Conservation (phyloP, 768 basidiomycete genomes). For the Gloeostereum incarnatum region DNA sequence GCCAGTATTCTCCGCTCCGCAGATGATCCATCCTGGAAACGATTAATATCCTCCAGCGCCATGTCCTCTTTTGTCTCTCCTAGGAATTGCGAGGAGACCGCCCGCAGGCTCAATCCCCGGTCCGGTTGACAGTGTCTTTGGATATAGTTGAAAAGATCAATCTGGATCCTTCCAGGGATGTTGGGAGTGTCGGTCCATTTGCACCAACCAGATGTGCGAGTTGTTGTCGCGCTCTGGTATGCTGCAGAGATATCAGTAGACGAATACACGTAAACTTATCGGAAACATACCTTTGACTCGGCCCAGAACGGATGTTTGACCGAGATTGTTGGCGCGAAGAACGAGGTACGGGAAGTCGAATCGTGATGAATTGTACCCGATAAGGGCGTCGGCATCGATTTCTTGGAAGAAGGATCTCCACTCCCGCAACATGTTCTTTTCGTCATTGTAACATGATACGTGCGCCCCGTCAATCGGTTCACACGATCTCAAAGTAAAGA, state of each 20-base stretch:
- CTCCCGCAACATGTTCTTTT: conserved; percentile 60
- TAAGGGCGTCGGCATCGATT: conserved; percentile 92
- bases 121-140: conserved; percentile 97
- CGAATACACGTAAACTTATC: too few species aligned
- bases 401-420: conserved; percentile 88
- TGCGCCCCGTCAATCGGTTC: conserved; percentile 97
- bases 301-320: conserved; percentile 55
- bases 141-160: conserved; percentile 96
- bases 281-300: conserved; percentile 67
- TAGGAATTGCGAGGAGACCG: conserved; percentile 95
- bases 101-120: conserved; percentile 93
- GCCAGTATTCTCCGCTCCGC: conserved; percentile 89
- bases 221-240: conserved; percentile 70
- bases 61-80: conserved; percentile 99
- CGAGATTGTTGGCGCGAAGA: conserved; percentile 82
- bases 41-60: conserved; percentile 96
- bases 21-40: conserved; percentile 91
- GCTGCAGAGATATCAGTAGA: conserved; percentile 32
- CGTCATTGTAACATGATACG: conserved; percentile 76
- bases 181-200: conserved; percentile 95
- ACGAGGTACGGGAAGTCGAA: conserved; percentile 98
- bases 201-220: conserved; percentile 97
- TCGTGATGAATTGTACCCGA: conserved; percentile 89
- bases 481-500: conserved; percentile 94
- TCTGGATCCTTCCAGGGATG: conserved; percentile 93